Base-by-base conservation (phyloP, 78 protist species). In the Tieghemostelium lacteum region DNA sequence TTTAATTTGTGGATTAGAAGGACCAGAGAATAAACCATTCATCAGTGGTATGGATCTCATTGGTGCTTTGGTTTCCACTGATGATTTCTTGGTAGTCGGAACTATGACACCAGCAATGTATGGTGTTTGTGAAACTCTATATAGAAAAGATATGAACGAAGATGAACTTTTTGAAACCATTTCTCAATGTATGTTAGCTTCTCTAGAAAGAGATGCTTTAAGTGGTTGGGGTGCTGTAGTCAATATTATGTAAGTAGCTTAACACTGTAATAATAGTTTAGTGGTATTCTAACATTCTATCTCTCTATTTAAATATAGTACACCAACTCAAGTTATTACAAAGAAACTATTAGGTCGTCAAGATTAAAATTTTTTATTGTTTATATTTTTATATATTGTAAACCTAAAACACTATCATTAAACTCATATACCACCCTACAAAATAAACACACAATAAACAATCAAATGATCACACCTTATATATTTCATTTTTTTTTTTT, bases 171-270 rank as follows among this genome's bases (percentile, higher is more conserved):
- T 97, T 50, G 97, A 97, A 69, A 78, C 92, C 14, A 71, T 86
- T 52, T 86, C 97, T 7, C 97, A 97, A 62, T 94, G 96, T 14
- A 73, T 98, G 72, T 24, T 97, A 52, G 29, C 95, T 16, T 89
- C 96, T 29, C n/a, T 86, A 16, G 99, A 98, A 87, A 92, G 99
- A 33, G 99, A 98, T 55, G 97, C 98, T 24, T 33, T 96, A 54
- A 57, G 95, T 36, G 99, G 99, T 34, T 97, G 98, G 98, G 99
- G 99, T n/a, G 98, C 94, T 22, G 65, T 86, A 22, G 99, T 98
- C 5, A 78, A 96, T 62, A 39, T 97, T 36, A 83, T 97, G 95
- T 92, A 73, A 62, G 92, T 75, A 7, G 14, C 34, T 39, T 29
- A 3, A 28, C 6, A 14, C 52, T 45, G n/a, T 45, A 10, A 45